A percentile compares a stretch with the other conserved stretches of the same genome.
Evolutionary conservation across 345 rosid genomes (phyloP).

Genomic region (Lumnitzera racemosa): DNA sequence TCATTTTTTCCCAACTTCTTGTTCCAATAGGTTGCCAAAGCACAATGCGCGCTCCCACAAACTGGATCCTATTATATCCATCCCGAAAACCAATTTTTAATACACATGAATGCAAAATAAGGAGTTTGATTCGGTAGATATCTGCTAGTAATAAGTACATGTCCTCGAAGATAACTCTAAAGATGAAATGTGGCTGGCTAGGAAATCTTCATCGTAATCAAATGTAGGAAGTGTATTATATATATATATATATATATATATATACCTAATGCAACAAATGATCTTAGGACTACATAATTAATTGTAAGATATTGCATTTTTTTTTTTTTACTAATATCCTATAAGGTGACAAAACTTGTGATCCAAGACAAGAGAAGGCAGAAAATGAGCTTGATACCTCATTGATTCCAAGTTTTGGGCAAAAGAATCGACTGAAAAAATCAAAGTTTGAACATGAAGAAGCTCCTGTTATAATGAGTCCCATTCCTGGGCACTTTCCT

Average conservation of each 20-base stretch:
- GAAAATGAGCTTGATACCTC: slow-evolving; percentile 36
- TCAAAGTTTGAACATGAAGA: slow-evolving; percentile 53
- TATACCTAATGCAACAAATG: no score
- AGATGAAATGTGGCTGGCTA: no score
- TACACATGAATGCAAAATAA: background rate
- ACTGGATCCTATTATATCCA: slow-evolving; percentile 59
- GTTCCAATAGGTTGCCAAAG: slow-evolving; percentile 66
- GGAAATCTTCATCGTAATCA: no score
- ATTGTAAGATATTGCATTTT: background rate
- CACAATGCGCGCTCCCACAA: slow-evolving; percentile 74
- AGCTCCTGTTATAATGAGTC: slow-evolving; percentile 49
- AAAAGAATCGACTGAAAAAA: slow-evolving; percentile 58
- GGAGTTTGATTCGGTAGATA: background rate
- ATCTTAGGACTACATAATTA: background rate
- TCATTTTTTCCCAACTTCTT: slow-evolving; percentile 55
- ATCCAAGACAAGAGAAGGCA: background rate
- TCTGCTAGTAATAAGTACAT: background rate
- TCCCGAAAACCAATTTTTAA: background rate
- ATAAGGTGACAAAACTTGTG: no score
- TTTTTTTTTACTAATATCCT: no score
- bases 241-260: no score
- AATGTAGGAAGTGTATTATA: no score
- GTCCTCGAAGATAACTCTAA: no score
- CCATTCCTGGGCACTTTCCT: slow-evolving; percentile 39
- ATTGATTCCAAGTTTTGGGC: slow-evolving; percentile 52